Evolutionary conservation across 352 stramenopile genomes (phyloP).

Genomic region (Peronospora belbahrii): DNA sequence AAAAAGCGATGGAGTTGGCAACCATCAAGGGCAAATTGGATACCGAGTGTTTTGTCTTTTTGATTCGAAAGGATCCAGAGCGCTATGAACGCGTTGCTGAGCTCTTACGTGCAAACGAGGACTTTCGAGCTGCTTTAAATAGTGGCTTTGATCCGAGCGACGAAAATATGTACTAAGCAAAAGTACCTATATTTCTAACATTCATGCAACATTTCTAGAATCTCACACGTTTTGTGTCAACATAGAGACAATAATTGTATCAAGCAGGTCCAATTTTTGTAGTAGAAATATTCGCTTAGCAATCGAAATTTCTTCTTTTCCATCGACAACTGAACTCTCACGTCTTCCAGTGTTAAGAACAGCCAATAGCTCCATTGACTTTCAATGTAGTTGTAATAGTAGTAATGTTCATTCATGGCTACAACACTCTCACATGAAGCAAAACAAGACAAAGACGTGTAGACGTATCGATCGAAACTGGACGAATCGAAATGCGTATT

Average conservation of each 20-base stretch:
- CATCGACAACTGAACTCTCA: slow-evolving; percentile 3
- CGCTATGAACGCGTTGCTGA: slow-evolving; percentile 77
- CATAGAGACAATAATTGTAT: too few species aligned
- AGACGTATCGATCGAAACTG: slow-evolving; percentile 1
- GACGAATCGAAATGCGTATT: slow-evolving; percentile 2
- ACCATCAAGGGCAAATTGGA: slow-evolving; percentile 81
- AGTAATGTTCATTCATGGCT: slow-evolving; percentile 2
- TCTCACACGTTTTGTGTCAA: neutral
- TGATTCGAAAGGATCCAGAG: slow-evolving; percentile 82
- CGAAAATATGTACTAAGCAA: slow-evolving; percentile 77
- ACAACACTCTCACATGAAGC: slow-evolving; percentile 14
- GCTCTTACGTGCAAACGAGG: slow-evolving; percentile 76
- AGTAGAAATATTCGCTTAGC: too few species aligned
- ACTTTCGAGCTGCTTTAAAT: slow-evolving; percentile 80
- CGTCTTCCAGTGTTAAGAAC: slow-evolving; percentile 1
- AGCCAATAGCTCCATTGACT: neutral
- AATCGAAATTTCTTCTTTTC: too few species aligned
- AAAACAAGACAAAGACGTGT: slow-evolving; percentile 5
- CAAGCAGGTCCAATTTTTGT: too few species aligned
- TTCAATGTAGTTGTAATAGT: neutral
- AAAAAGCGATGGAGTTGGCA: slow-evolving; percentile 78
- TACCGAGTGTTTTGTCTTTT: slow-evolving; percentile 84
- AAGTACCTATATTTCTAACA: neutral
- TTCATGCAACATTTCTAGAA: neutral
- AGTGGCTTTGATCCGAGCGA: slow-evolving; percentile 84